Evolutionary conservation across 164 flowering plant species (phyloP).

Genomic region (Liriodendron chinense): DNA sequence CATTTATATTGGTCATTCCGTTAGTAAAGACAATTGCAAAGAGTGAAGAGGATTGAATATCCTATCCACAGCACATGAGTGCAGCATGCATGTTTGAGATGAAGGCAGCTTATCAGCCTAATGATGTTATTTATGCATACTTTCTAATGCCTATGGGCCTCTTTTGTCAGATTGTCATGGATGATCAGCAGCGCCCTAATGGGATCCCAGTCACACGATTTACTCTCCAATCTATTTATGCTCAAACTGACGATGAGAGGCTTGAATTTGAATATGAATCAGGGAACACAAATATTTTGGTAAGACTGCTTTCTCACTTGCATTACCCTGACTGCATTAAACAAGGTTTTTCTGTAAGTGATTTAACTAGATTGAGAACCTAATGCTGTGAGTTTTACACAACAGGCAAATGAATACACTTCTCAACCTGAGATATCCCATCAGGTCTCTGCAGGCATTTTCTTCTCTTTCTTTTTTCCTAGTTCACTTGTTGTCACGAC

Average conservation of each 20-base stretch:
- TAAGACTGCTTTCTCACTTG: conserved; percentile 24
- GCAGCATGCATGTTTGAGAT: neutral
- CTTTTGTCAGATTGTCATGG: conserved; percentile 84
- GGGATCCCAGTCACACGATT: conserved; percentile 92
- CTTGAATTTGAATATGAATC: conserved; percentile 98
- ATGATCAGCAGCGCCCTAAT: conserved; percentile 87
- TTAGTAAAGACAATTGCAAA: neutral
- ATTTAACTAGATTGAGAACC: neutral
- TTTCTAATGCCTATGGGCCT: neutral
- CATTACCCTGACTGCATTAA: neutral
- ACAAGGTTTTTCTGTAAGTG: neutral
- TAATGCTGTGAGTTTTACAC: conserved; percentile 10
- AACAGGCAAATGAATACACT: conserved; percentile 70
- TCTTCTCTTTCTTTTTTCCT: neutral
- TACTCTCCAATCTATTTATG: conserved; percentile 88
- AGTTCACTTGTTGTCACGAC: too few species aligned
- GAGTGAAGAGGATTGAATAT: neutral
- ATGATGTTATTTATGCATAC: neutral
- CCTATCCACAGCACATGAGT: neutral
- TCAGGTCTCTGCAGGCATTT: conserved; percentile 49
- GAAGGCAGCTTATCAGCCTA: neutral
- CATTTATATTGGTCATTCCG: neutral
- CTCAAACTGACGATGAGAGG: conserved; percentile 91
- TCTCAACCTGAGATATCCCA: conserved; percentile 71
- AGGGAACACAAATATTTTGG: conserved; percentile 82